Evolutionary conservation across 257 asterid species (phyloP).

Genomic region (Ligustrum vulgare): DNA sequence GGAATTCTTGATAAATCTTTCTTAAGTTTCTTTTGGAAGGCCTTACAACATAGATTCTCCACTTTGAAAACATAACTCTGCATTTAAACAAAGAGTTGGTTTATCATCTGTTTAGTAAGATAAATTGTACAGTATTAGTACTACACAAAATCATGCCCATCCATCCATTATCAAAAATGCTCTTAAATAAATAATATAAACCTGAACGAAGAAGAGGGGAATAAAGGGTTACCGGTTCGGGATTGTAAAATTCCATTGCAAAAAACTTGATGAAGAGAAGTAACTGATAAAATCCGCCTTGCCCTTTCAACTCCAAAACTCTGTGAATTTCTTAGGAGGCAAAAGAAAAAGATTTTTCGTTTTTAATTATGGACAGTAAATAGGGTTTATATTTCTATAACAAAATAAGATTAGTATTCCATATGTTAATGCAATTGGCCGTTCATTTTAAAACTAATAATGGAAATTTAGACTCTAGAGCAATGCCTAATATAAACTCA

Average conservation of each 20-base stretch:
- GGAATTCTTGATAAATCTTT: slow-evolving; percentile 24
- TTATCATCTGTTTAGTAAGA: not conserved
- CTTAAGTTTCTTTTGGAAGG: slow-evolving; percentile 28
- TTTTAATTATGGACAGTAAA: not conserved
- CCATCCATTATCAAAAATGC: not conserved
- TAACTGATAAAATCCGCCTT: not conserved
- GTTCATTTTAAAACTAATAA: not conserved
- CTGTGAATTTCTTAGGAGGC: not conserved
- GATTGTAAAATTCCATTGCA: slow-evolving; percentile 19
- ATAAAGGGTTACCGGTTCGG: slow-evolving; percentile 10
- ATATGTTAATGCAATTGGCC: not conserved
- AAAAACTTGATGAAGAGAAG: not conserved
- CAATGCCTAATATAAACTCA: no score
- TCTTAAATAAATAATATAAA: not conserved
- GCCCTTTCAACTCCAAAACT: not conserved
- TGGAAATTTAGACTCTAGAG: not conserved
- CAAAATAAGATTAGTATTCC: not conserved
- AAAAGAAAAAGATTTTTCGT: not conserved
- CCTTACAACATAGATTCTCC: slow-evolving; percentile 30
- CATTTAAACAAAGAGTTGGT: not conserved
- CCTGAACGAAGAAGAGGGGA: not conserved
- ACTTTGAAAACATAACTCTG: slow-evolving; percentile 32
- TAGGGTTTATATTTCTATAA: not conserved
- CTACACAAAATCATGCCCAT: not conserved
- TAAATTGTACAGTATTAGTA: not conserved